Evolutionary conservation across 2,329 filamentous ascomycete genomes (phyloP).

Genomic region (Colletotrichum tabaci): DNA sequence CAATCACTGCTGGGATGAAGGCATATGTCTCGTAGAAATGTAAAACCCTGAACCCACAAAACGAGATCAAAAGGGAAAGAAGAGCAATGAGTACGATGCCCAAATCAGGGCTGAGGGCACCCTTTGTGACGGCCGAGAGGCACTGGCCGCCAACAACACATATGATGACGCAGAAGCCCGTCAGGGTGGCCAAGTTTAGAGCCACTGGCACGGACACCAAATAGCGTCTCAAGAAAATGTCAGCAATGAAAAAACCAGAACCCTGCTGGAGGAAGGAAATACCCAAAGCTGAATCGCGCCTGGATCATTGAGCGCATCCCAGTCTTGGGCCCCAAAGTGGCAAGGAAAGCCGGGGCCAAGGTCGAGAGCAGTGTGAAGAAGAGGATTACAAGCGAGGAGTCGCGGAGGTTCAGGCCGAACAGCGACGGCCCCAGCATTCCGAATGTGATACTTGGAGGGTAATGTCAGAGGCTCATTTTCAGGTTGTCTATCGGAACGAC

Average conservation of each 20-base stretch:
- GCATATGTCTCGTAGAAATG: conserved; percentile 72
- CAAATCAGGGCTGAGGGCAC: conserved; percentile 64
- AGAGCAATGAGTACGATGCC: conserved; percentile 75
- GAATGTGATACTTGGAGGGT: conserved; percentile 67
- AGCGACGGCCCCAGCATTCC: conserved; percentile 73
- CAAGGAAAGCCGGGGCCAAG: conserved; percentile 68
- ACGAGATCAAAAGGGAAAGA: conserved; percentile 71
- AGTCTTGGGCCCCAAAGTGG: conserved; percentile 72
- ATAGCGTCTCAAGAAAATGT: conserved; percentile 59
- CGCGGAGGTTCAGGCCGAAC: conserved; percentile 69
- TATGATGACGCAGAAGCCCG: conserved; percentile 75
- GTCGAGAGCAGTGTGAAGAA: conserved; percentile 74
- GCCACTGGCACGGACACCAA: conserved; percentile 72
- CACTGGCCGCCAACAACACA: conserved; percentile 74
- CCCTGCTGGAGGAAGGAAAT: conserved; percentile 21
- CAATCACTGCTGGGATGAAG: conserved; percentile 69
- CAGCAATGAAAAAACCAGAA: conserved; percentile 13
- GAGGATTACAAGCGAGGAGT: conserved; percentile 71
- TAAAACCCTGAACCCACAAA: conserved; percentile 71
- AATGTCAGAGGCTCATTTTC: neutral
- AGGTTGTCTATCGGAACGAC: conserved; percentile 27
- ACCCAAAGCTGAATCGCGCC: conserved; percentile 75
- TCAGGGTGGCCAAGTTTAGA: conserved; percentile 74
- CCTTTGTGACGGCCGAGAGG: conserved; percentile 67
- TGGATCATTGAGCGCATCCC: conserved; percentile 78